Base-by-base conservation (phyloP, 345 rosid genomes). In the Viola odorata region DNA sequence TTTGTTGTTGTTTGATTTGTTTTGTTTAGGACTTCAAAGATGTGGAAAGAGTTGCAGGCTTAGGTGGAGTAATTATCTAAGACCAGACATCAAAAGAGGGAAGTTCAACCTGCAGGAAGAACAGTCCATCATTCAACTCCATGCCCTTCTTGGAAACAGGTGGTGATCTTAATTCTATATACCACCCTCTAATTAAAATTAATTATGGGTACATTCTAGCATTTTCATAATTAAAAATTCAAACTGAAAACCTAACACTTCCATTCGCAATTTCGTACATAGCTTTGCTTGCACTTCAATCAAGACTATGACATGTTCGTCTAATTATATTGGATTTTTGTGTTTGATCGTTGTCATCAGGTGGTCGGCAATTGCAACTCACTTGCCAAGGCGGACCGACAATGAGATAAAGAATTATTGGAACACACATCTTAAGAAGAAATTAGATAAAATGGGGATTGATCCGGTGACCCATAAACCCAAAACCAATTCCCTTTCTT, bases 81-180 rank as follows among this genome's bases (percentile, higher is more conserved):
- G 65, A 41, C 65, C 65, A 6, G 65, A 50, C 40, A 61, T 61
- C 65, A 61, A 61, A 11, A 61, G 65, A 61, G 65, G 65, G 6
- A 61, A 61, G 56, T 61, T 61, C 10, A 61, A 11, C 13, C 17
- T 50, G 56, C 65, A 50, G 65, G 65, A 61, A 40, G 65, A 61
- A 13, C 65, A 40, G 10, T 15, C 65, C 12, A 61, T 61, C 48
- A 61, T 61, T 50, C 65, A 61, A 32, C 65, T 61, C 7, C 65
- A 61, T 40, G 65, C 65, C 40, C 65, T 61, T 40, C 65, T 61
- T 40, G 65, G 65, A 15, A 61, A 61, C 65, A 61, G 65, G 65
- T 61, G 7, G 50, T n/a, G 38, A 37, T 14, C 32, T 3, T 45
- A 16, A 41, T 9, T 23, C 41, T n/a, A 23, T 23, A 1, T 23